Percentiles rank a stretch among this genome's conserved stretches.
Evolutionary conservation across 148 eudicot genomes (phyloP).

Genomic region (Rhododendron ovatum): DNA sequence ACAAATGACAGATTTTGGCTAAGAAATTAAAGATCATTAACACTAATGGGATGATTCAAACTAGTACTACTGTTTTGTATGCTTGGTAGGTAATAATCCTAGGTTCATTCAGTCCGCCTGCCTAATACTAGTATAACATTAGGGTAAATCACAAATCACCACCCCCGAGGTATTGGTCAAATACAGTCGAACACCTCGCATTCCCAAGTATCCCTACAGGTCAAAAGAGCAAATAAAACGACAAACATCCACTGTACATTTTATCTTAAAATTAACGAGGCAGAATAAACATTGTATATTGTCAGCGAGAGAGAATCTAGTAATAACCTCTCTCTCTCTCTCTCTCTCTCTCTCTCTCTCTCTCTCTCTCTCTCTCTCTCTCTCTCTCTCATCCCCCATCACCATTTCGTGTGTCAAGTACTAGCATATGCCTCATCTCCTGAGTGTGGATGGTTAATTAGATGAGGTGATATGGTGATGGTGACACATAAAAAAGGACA

Average conservation of each 20-base stretch:
- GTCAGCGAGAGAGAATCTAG: no score
- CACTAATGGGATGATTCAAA: not conserved
- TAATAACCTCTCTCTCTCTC: no score
- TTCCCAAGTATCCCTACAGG: not conserved
- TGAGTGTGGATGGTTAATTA: no score
- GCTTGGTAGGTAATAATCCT: not conserved
- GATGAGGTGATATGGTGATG: not conserved
- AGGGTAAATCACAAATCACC: not conserved
- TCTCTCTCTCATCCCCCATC: no score
- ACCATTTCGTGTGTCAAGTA: no score
- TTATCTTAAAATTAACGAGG: no score
- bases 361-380: no score
- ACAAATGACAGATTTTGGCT: not conserved
- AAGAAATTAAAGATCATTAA: not conserved
- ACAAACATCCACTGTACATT: not conserved
- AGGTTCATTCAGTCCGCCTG: not conserved
- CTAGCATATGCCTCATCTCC: no score
- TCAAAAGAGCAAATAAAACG: not conserved
- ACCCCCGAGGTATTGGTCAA: not conserved
- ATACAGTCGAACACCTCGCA: not conserved
- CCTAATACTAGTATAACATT: not conserved
- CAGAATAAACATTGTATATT: no score
- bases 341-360: no score
- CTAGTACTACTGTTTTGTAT: not conserved
- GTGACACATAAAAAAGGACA: not conserved